Evolutionary conservation across 2,329 filamentous ascomycete species (phyloP), one percentile per base, ranked within the genome.

Genomic region (Sporothrix protearum): DNA sequence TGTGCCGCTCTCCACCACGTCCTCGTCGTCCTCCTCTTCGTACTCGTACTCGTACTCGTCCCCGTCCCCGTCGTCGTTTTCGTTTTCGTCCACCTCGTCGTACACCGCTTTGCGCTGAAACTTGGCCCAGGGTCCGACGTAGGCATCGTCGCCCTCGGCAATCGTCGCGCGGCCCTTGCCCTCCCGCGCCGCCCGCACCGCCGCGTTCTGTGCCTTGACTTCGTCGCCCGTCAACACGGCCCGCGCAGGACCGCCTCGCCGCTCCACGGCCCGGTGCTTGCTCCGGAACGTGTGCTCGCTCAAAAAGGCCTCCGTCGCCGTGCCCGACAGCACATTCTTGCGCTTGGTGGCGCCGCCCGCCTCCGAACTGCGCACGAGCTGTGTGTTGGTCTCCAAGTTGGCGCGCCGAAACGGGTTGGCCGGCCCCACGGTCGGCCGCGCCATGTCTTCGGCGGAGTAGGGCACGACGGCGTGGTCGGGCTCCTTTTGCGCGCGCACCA

Each of bases 101-200:
- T 92, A 91, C 75, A 94, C 89, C 67, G 61, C 19, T 49, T 89
- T 84, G 74, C 89, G 85, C 76, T 86, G 86, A 78, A 96, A 97
- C 79, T 87, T 90, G 9, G 96, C 96, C 96, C 96, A 99, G 0
- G 96, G 96, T 0, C 96, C 96, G 49, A 97, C 87, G 80, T 99
- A 99, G 61, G 94, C 91, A 70, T 91, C 91, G 8, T 93, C 89
- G 0, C 96, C 96, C 77, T 97, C 94, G 0, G 94, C 91, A 51
- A 97, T 86, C 22, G 90, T 89, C 55, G 93, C 88, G 78, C 95
- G 90, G 64, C 96, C 96, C 78, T 96, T 97, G 75, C 84, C 89
- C 80, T 98, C 94, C 73, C 96, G 86, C 76, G 90, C 92, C n/a
- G 89, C 85, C 64, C 91, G 85, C 80, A 93, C 83, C 72, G 84